Conservation (phyloP, 2,329 filamentous ascomycete species). For the Penicillium italicum region DNA sequence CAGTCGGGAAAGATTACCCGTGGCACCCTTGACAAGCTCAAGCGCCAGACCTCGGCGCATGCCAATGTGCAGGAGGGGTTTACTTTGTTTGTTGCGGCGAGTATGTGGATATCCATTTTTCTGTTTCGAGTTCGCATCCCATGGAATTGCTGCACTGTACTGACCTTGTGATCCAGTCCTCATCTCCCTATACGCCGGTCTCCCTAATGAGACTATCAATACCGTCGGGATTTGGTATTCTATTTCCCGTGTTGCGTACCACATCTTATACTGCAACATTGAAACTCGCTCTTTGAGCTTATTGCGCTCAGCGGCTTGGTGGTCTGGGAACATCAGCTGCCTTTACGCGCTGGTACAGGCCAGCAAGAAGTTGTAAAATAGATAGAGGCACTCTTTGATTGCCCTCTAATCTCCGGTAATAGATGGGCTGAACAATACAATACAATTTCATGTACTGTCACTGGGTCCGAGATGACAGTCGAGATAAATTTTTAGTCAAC, state of each 20-base stretch:
- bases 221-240: slow-evolving; percentile 37
- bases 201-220: slow-evolving; percentile 38
- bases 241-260: slow-evolving; percentile 34
- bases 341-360: slow-evolving; percentile 37
- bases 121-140: not conserved
- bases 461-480: not conserved
- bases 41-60: slow-evolving; percentile 37
- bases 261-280: slow-evolving; percentile 33
- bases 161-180: slow-evolving; percentile 24
- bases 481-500: not conserved
- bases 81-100: slow-evolving; percentile 37
- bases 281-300: slow-evolving; percentile 30
- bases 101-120: slow-evolving; percentile 11
- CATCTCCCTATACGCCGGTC: slow-evolving; percentile 34
- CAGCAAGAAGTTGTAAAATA: slow-evolving; percentile 28
- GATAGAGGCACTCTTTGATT: not conserved
- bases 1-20: slow-evolving; percentile 37
- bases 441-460: not conserved
- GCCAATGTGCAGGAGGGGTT: slow-evolving; percentile 36
- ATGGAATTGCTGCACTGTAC: not conserved
- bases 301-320: slow-evolving; percentile 39
- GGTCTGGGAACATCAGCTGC: slow-evolving; percentile 39
- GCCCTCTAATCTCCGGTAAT: not conserved
- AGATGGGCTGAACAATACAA: not conserved
- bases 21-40: slow-evolving; percentile 34